A percentile compares a stretch with the other conserved stretches of the same genome.
Conservation (phyloP, 495 filamentous ascomycete species). For the Apiosordaria backusii region DNA sequence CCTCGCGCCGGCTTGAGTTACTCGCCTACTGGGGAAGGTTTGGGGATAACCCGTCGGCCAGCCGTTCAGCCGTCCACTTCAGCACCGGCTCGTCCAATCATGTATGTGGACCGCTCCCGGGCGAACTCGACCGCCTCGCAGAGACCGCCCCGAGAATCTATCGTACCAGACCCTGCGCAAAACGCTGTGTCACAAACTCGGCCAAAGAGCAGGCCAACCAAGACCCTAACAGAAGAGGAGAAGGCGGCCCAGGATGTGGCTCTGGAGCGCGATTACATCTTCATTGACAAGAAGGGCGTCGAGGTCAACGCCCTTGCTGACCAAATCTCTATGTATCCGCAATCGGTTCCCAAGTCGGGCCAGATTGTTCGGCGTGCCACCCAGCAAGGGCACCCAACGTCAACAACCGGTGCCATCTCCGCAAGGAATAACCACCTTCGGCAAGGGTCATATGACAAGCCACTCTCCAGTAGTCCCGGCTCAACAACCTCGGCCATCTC, state of each 20-base stretch:
- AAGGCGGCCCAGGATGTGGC: conserved; percentile 81
- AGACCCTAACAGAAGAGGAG: conserved; percentile 57
- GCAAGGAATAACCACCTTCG: conserved; percentile 59
- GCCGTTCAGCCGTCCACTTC: conserved; percentile 38
- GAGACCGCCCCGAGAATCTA: conserved; percentile 20
- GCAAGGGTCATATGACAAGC: conserved; percentile 71
- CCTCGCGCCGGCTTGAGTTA: conserved; percentile 23
- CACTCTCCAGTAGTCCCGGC: conserved; percentile 69
- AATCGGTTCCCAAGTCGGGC: conserved; percentile 41
- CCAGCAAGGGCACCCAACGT: conserved; percentile 51
- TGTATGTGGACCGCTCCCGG: conserved; percentile 34
- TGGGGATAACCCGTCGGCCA: conserved; percentile 43
- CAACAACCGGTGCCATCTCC: neutral
- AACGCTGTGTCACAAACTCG: conserved; percentile 13
- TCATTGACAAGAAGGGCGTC: conserved; percentile 91
- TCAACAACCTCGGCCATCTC: conserved; percentile 85
- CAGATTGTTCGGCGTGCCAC: conserved; percentile 52
- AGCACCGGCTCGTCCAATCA: conserved; percentile 33
- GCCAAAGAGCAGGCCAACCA: conserved; percentile 29
- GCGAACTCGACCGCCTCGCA: conserved; percentile 39
- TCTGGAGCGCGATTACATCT: conserved; percentile 88
- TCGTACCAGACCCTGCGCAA: conserved; percentile 17
- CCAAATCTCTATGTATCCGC: conserved; percentile 76
- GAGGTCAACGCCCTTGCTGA: conserved; percentile 98
- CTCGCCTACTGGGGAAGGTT: conserved; percentile 37